Evolutionary conservation across 495 filamentous ascomycete species (phyloP), one percentile per base, ranked within the genome.

Genomic region (Xylaria grammica): DNA sequence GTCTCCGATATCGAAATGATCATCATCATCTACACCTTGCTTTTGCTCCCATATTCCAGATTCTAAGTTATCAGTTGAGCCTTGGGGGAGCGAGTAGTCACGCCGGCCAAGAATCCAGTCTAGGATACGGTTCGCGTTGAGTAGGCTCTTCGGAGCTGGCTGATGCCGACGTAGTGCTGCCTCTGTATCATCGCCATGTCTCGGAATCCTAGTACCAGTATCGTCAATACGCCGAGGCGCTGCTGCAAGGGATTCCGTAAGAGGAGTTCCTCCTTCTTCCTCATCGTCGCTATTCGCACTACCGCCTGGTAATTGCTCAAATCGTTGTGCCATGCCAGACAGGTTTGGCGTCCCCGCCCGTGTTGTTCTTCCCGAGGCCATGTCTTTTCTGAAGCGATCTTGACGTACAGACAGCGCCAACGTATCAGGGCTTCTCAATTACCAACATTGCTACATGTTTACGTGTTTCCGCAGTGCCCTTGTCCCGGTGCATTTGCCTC

Each of bases 1-100:
- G n/a, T 72, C 70, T n/a, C 68, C 61, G 15, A 72, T 72, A 7
- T 70, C 70, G 53, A 68, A 7, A 36, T 57, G 67, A 11, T 69
- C 68, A 11, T 69, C 68, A 1, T 70, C 68, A 24, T 54, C 60
- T 52, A 61, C n/a, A 1, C 20, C 9, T 19, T 38, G 34, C 19
- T 34, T 6, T 11, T 36, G 46, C 7, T 64, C 42, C 34, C 9
- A 40, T 13, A 10, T 32, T 40, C n/a, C 30, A 27, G 20, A 8
- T 27, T 6, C 17, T 55, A 30, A 4, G 5, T 8, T 34, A 34
- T 3, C 5, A 10, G 40, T 19, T 4, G 38, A 48, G 29, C 48
- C 22, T 24, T 59, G 10, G 15, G 5, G 5, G 40, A 26, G n/a
- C 26, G 10, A 17, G 1, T 19, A 10, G 13, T 26, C 36, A 24